Base-by-base conservation (phyloP, 2,329 filamentous ascomycete genomes). In the Tolypocladium album region DNA sequence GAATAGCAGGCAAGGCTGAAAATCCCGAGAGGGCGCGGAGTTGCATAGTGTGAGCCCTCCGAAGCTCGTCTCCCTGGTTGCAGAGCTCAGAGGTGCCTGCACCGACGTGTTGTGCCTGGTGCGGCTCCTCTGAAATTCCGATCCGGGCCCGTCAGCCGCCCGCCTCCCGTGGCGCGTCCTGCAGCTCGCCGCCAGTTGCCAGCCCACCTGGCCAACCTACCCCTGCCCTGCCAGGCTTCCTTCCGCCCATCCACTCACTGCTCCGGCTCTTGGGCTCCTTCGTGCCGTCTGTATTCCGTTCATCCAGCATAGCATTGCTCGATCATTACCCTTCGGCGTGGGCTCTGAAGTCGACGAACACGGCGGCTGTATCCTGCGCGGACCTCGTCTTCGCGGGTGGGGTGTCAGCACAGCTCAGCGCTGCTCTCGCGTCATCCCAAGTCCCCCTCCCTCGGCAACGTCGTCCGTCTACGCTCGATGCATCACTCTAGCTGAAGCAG, bases 81-180 rank as follows among this genome's bases (percentile, higher is more conserved):
- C 27, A 5, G 27, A 31, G 27, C 27, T 53, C 50, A 17, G 15
- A 31, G 47, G 11, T 31, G 47, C 6, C 24, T 31, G 27, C 27
- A 31, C 5, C 27, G 27, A 31, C 27, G 27, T 31, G 27, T 31
- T 27, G 22, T 31, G 6, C 15, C 12, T 24, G 17, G 27, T 36
- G 42, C 68, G 68, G 69, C 66, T 60, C 61, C 65, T 69, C 60
- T 69, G 63, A 69, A 69, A 70, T 68, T 71, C 69, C 69, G 68
- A 63, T 65, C 64, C 67, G 50, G n/a, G 20, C 4, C 43, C 27
- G 27, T 31, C 27, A 5, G 20, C 34, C 50, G 17, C 7, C 36
- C 12, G 15, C 36, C 11, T 40, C 38, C 5, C n/a, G 39, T 15
- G 55, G 40, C n/a, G 39, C 55, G 27, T 36, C 38, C 36, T 55